These are phyloP conservation scores for Ricinus communis DNA, from an alignment of 345 rosid genomes.

Conservation along the genomic window DNA sequence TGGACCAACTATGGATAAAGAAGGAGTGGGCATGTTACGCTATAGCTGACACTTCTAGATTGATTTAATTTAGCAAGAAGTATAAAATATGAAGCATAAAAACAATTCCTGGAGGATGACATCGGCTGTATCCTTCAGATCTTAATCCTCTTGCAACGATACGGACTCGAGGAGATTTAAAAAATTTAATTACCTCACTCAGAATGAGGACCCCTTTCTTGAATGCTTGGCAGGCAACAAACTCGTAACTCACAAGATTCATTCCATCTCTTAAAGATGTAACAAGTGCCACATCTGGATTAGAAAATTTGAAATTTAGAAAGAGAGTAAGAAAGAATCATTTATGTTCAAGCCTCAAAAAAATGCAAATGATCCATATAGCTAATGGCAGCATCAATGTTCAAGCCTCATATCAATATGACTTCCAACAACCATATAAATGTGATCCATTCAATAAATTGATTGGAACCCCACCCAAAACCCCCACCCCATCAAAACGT, in stretches of 20 bases:
- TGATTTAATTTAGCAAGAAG: neutral
- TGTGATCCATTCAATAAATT: neutral
- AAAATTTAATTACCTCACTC: constrained; percentile 49
- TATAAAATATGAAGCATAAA: neutral
- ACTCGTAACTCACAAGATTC: constrained; percentile 68
- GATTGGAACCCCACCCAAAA: neutral
- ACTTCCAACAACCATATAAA: neutral
- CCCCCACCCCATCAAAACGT: neutral
- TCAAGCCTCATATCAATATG: neutral
- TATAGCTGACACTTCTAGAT: constrained; percentile 1
- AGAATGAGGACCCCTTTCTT: constrained; percentile 65
- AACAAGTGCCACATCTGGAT: constrained; percentile 58
- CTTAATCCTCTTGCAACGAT: neutral
- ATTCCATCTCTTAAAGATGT: constrained; percentile 62
- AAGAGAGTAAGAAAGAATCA: neutral
- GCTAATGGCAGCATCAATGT: neutral
- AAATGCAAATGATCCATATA: neutral
- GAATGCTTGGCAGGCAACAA: constrained; percentile 63
- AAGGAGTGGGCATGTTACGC: neutral
- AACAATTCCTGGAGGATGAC: neutral
- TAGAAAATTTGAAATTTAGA: constrained; percentile 4
- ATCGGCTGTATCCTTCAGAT: neutral
- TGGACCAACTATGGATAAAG: neutral
- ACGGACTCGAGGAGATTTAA: neutral
- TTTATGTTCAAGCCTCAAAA: neutral